Conservation (phyloP, 306 rosid genomes). For the Gastrolobium villosum region DNA sequence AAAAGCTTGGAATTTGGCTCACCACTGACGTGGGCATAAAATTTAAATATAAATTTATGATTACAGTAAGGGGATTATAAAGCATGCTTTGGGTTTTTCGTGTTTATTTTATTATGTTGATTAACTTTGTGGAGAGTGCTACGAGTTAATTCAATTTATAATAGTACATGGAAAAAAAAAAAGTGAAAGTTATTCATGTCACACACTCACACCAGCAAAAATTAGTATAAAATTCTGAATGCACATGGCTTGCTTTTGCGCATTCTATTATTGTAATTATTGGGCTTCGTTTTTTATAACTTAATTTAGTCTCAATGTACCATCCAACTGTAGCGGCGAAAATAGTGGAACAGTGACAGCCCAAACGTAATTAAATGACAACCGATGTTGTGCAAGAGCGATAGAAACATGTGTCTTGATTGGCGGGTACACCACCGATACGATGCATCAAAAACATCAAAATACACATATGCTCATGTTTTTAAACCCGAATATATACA, state of each 20-base stretch:
- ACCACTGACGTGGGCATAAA: background rate
- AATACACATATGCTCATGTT: too few species aligned
- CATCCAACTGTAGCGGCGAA: too few species aligned
- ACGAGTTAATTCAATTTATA: background rate
- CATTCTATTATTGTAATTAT: background rate
- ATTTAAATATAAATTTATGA: background rate
- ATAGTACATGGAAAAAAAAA: background rate
- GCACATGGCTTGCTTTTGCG: constrained; percentile 26
- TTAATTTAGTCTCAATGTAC: background rate
- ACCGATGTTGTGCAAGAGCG: too few species aligned
- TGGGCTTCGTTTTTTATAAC: background rate
- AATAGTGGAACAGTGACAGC: too few species aligned
- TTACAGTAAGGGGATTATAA: background rate
- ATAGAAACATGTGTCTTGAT: too few species aligned
- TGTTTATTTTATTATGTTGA: background rate
- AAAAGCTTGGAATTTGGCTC: constrained; percentile 1
- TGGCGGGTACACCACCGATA: too few species aligned
- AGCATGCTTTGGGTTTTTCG: background rate
- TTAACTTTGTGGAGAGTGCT: background rate
- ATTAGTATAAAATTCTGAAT: background rate
- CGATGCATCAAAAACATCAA: too few species aligned
- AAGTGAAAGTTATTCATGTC: background rate
- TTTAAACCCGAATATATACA: too few species aligned
- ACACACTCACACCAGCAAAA: background rate
- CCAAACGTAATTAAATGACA: too few species aligned